Base-by-base conservation (phyloP, 2,329 filamentous ascomycete species). In the Chalaropsis thielavioides region DNA sequence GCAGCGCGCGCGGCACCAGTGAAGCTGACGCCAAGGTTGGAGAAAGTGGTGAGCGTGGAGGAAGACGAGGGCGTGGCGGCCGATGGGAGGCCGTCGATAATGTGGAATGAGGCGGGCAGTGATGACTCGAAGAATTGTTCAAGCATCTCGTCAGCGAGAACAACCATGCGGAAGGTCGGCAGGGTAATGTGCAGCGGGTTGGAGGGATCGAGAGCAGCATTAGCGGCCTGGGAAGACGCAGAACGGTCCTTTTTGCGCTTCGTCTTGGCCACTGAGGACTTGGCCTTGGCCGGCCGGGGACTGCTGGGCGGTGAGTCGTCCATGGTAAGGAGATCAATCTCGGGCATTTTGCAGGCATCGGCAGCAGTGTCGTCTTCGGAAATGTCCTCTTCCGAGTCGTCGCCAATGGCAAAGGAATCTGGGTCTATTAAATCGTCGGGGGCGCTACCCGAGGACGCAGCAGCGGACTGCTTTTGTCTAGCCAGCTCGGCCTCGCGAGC, bases 41-140 rank as follows among this genome's bases (percentile, higher is more conserved):
- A 85, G 75, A 95, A 95, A 0, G 90, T 96, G 0, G 90, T 95
- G 19, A 96, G 84, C 63, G 88, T 87, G 0, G 88, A 86, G 1
- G 75, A 71, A 1, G 74, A 69, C 0, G 72, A 70, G 13, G 73
- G 69, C 3, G 71, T 68, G 5, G 73, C 68, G 3, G 73, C 64
- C 58, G 66, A 73, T 8, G 74, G 72, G 1, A 83, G 71, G 35
- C 81, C 81, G 13, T 95, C 88, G 27, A 89, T 86, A 59, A 96
- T 85, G 71, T 89, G 90, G 82, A 99, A 95, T 0, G 91, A 96
- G 62, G 89, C 85, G 0, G 92, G 90, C 76, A 97, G 96, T 49
- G 91, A 95, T 0, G 90, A 89, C 76, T 99, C 94, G 73, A 99
- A 99, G 76, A 99, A 99, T 70, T 95, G 89, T 72, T 99, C 92